These are phyloP conservation scores for Colletotrichum filicis DNA, from an alignment of 2,329 filamentous ascomycete species.

Conservation along the genomic window DNA sequence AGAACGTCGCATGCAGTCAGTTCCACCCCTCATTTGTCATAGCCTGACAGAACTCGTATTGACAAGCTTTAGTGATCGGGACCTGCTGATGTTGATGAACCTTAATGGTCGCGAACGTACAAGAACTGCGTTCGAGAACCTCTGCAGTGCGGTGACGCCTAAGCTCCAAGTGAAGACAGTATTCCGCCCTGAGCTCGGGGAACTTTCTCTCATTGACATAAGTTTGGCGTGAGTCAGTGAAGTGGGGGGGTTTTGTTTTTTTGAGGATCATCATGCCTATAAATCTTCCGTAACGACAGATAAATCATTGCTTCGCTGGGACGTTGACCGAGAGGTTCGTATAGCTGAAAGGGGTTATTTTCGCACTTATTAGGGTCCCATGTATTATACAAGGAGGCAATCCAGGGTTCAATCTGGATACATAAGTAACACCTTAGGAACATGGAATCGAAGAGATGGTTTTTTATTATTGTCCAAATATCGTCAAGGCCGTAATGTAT, in stretches of 20 bases:
- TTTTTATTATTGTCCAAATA: no score
- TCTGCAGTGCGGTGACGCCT: slow-evolving; percentile 5
- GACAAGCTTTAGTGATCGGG: slow-evolving; percentile 4
- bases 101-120: slow-evolving; percentile 17
- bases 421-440: no score
- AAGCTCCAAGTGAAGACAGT: neutral
- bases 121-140: neutral
- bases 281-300: no score
- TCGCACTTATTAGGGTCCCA: no score
- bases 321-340: no score
- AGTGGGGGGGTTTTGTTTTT: neutral
- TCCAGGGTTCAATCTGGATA: no score
- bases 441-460: no score
- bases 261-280: neutral
- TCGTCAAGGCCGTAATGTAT: neutral
- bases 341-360: no score
- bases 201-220: neutral
- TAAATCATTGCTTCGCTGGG: no score
- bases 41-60: neutral
- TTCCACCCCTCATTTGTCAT: neutral
- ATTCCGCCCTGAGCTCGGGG: neutral
- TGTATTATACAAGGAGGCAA: no score
- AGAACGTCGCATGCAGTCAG: slow-evolving; percentile 9
- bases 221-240: neutral
- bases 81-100: slow-evolving; percentile 20